These are phyloP conservation scores for Aciculosporium take DNA, from an alignment of 2,329 filamentous ascomycete genomes.

Conservation along the genomic window DNA sequence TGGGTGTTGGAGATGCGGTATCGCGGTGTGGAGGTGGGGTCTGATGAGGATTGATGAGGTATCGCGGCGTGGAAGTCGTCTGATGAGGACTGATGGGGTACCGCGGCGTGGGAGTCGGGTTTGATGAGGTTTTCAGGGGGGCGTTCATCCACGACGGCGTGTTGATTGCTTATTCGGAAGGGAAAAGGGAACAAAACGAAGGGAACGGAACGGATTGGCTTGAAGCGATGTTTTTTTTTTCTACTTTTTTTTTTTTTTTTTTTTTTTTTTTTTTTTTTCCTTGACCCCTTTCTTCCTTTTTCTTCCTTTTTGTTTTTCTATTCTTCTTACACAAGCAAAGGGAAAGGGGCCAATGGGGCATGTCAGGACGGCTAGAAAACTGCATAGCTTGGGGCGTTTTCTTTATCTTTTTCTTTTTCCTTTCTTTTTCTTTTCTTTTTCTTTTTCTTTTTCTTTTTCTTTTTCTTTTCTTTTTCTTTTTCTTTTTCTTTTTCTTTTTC, in stretches of 20 bases:
- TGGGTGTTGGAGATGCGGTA: slow-evolving; percentile 67
- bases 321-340: background rate
- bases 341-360: background rate
- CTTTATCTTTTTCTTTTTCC: background rate
- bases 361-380: background rate
- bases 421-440: background rate
- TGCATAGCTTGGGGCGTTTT: background rate
- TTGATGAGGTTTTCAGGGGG: background rate
- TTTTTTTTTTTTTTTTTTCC: no score
- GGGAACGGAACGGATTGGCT: background rate
- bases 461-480: background rate
- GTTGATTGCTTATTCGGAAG: no score
- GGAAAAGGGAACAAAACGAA: no score
- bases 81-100: background rate
- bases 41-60: slow-evolving; percentile 7
- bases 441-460: no score
- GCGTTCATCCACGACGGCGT: background rate
- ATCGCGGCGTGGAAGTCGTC: no score
- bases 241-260: no score
- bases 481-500: background rate
- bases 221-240: background rate
- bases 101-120: no score
- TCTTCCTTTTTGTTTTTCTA: background rate
- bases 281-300: background rate
- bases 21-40: slow-evolving; percentile 21